These are phyloP conservation scores for Withania somnifera DNA, from an alignment of 305 asterid genomes.

Conservation along the genomic window DNA sequence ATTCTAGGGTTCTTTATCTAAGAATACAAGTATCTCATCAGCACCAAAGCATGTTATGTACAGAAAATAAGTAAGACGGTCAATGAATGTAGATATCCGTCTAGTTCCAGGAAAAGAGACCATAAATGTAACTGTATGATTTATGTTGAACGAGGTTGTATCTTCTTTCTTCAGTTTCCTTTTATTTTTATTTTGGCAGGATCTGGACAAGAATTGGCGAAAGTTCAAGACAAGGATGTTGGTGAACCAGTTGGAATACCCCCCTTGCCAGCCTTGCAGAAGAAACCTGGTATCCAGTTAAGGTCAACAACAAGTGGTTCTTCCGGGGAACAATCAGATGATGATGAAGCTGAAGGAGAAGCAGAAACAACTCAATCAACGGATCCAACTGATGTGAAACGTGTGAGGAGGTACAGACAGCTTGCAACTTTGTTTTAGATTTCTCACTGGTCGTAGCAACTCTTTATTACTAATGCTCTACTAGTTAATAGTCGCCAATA, in stretches of 20 bases:
- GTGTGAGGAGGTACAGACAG: constrained; percentile 54
- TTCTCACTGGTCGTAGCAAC: neutral
- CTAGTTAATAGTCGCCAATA: neutral
- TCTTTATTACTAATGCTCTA: neutral
- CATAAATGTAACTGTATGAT: neutral
- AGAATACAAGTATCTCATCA: neutral
- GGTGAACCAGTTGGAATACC: constrained; percentile 38
- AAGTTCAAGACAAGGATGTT: constrained; percentile 38
- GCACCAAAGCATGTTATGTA: neutral
- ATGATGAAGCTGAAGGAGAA: constrained; percentile 76
- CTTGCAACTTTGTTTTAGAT: neutral
- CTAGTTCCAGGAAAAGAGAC: neutral
- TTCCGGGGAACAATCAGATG: constrained; percentile 63
- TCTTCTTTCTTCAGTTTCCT: neutral
- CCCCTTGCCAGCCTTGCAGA: constrained; percentile 35
- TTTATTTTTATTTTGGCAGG: constrained; percentile 17
- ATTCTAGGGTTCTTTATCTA: neutral
- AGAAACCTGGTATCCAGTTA: constrained; percentile 42
- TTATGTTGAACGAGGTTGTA: neutral
- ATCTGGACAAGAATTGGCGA: constrained; percentile 25
- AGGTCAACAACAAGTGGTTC: constrained; percentile 69
- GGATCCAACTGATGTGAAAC: constrained; percentile 61
- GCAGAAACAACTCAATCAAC: constrained; percentile 37
- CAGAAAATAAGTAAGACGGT: neutral
- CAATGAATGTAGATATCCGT: neutral